phyloP scores from a whole-genome alignment of 768 basidiomycete genomes.

The Russula virescens region DNA sequence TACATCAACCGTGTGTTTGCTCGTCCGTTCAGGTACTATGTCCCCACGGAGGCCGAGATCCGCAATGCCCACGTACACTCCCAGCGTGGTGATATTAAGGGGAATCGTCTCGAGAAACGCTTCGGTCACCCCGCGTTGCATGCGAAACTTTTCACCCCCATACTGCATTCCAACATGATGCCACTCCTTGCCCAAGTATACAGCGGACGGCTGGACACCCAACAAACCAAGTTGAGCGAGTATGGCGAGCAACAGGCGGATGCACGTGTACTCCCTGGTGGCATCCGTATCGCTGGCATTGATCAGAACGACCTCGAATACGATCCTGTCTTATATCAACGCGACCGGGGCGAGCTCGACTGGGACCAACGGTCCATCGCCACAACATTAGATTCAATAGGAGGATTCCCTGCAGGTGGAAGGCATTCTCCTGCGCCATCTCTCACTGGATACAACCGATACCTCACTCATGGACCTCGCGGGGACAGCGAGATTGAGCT shows the following conservation, averaged over 20 bases:
- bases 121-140: constrained; percentile 95
- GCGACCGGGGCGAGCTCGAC: constrained; percentile 80
- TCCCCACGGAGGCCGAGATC: constrained; percentile 76
- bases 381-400: constrained; percentile 38
- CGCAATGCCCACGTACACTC: constrained; percentile 70
- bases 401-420: constrained; percentile 36
- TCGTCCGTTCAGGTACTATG: constrained; percentile 70
- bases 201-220: constrained; percentile 58
- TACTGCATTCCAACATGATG: constrained; percentile 85
- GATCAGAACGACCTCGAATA: constrained; percentile 77
- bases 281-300: constrained; percentile 78
- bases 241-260: constrained; percentile 75
- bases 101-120: constrained; percentile 77
- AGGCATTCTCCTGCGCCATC: constrained; percentile 39
- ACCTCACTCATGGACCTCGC: constrained; percentile 35
- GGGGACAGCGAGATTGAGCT: constrained; percentile 47
- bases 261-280: constrained; percentile 67
- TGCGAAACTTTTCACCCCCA: constrained; percentile 79
- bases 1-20: constrained; percentile 69
- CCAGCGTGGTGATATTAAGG: constrained; percentile 62
- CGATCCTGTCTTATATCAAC: constrained; percentile 70
- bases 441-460: constrained; percentile 47
- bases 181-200: constrained; percentile 71
- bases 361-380: constrained; percentile 81
- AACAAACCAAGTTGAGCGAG: constrained; percentile 64